Evolutionary conservation across 345 rosid species (phyloP).

Genomic region (Gossypium longicalyx): DNA sequence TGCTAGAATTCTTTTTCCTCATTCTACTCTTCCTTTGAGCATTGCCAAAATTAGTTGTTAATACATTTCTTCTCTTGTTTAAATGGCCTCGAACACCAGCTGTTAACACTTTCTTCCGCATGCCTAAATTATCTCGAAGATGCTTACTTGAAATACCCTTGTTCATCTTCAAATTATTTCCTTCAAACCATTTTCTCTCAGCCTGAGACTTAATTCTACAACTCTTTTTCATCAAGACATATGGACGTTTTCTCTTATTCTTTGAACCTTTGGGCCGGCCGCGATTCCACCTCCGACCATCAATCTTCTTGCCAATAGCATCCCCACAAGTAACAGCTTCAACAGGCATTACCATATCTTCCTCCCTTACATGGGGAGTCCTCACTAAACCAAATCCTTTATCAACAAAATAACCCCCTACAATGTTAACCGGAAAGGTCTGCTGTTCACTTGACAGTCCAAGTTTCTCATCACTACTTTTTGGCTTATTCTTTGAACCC

Average conservation of each 20-base stretch:
- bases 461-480: not conserved
- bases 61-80: conserved; percentile 5
- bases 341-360: not conserved
- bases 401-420: not conserved
- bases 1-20: conserved; percentile 21
- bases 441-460: not conserved
- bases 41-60: conserved; percentile 3
- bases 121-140: not conserved
- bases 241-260: conserved; percentile 10
- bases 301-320: conserved; percentile 2
- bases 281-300: conserved; percentile 10
- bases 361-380: not conserved
- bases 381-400: not conserved
- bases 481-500: conserved; percentile 17
- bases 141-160: not conserved
- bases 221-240: not conserved
- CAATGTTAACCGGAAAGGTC: not conserved
- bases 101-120: not conserved
- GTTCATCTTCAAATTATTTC: conserved; percentile 10
- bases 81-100: not conserved
- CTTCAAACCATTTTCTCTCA: conserved; percentile 9
- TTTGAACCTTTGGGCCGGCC: conserved; percentile 25
- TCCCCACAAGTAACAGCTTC: not conserved
- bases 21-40: conserved; percentile 25
- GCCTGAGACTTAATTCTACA: not conserved